phyloP scores from a whole-genome alignment of 2,329 filamentous ascomycete species.

The Diaporthe vexans region DNA sequence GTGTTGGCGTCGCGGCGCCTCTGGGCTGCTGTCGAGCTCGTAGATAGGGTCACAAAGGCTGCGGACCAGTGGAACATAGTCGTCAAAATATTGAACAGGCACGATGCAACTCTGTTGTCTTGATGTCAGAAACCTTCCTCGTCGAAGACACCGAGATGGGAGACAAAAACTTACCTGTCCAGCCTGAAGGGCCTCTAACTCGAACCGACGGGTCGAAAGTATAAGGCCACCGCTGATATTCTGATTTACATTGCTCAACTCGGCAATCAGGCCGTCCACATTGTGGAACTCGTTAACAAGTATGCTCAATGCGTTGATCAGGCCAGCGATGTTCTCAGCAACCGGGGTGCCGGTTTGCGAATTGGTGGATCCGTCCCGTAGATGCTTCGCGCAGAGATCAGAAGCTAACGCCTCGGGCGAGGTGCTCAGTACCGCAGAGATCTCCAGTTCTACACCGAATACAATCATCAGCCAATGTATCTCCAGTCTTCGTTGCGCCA shows the following conservation, averaged over 20 bases:
- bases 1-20: conserved; percentile 51
- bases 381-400: conserved; percentile 58
- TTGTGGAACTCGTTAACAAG: conserved; percentile 54
- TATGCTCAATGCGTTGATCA: conserved; percentile 55
- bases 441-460: conserved; percentile 60
- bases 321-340: conserved; percentile 51
- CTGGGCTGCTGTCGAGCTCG: conserved; percentile 47
- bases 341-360: conserved; percentile 51
- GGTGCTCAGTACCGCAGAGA: conserved; percentile 53
- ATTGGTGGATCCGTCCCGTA: conserved; percentile 50
- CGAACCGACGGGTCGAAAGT: conserved; percentile 60
- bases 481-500: background rate
- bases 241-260: conserved; percentile 54
- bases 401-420: conserved; percentile 56
- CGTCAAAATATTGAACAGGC: conserved; percentile 54
- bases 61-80: conserved; percentile 58
- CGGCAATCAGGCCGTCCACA: conserved; percentile 49
- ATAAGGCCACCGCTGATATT: conserved; percentile 54
- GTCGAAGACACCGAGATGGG: background rate
- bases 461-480: background rate
- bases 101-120: conserved; percentile 54
- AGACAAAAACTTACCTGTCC: conserved; percentile 61
- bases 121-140: conserved; percentile 12
- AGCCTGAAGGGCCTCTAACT: conserved; percentile 65
- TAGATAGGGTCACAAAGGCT: conserved; percentile 61